These are phyloP conservation scores for Fraxinus velutina DNA, from an alignment of 305 asterid species.

Conservation along the genomic window DNA sequence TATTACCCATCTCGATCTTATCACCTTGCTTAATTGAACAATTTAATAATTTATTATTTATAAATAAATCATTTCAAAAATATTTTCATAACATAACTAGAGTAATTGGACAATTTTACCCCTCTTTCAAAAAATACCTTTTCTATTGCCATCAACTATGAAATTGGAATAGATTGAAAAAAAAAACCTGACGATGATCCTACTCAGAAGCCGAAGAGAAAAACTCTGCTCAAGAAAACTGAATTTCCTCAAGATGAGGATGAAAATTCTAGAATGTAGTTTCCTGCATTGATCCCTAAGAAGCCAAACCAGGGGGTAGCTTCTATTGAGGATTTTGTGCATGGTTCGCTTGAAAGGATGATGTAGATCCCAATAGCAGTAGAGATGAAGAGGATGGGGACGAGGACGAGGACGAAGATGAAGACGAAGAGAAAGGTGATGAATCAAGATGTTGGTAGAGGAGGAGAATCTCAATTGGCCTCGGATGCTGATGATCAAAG, in stretches of 20 bases:
- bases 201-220: conserved; percentile 28
- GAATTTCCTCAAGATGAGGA: conserved; percentile 30
- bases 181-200: conserved; percentile 24
- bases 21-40: neutral
- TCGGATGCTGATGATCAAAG: conserved; percentile 87
- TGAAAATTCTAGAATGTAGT: conserved; percentile 4
- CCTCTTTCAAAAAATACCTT: neutral
- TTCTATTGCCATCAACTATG: conserved; percentile 9
- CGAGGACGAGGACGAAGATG: neutral
- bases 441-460: conserved; percentile 49
- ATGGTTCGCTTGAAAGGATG: conserved; percentile 41
- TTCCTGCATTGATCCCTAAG: conserved; percentile 59
- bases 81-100: no score
- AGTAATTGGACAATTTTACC: neutral
- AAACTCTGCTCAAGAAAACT: conserved; percentile 21
- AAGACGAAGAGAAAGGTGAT: neutral
- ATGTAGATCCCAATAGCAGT: conserved; percentile 31
- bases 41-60: no score
- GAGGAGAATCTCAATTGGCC: conserved; percentile 93
- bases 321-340: conserved; percentile 79
- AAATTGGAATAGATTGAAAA: conserved; percentile 13
- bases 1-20: no score
- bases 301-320: conserved; percentile 81
- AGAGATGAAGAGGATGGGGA: conserved; percentile 37
- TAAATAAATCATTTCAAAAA: no score